Conservation (phyloP, 257 asterid species). For the Prunella vulgaris region DNA sequence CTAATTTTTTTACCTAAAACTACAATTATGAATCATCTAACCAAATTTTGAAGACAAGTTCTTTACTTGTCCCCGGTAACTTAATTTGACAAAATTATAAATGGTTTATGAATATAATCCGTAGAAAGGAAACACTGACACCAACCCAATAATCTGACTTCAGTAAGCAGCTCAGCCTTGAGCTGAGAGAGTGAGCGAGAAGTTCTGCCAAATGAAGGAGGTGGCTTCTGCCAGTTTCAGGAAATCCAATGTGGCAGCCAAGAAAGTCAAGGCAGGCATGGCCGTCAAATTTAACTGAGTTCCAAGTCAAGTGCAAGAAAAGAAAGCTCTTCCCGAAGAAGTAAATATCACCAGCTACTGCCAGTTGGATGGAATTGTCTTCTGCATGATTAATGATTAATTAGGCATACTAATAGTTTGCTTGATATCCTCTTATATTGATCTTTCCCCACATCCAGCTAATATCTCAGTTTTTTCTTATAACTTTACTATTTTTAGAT, state of each 20-base stretch:
- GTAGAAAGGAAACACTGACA: background rate
- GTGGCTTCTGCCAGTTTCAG: background rate
- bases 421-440: background rate
- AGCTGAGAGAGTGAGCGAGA: background rate
- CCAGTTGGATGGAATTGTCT: no score
- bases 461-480: background rate
- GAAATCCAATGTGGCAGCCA: background rate
- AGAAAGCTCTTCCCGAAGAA: background rate
- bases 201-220: background rate
- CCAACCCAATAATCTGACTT: background rate
- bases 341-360: no score
- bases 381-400: background rate
- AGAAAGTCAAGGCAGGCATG: no score
- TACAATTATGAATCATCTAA: no score
- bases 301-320: background rate
- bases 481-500: background rate
- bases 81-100: background rate
- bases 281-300: background rate
- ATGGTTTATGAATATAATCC: background rate
- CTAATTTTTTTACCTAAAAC: background rate
- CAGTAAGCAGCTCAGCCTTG: background rate
- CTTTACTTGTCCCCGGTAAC: background rate
- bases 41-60: no score
- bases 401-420: background rate
- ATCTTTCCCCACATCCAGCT: background rate